These are phyloP conservation scores for Pyronema domesticum DNA, from an alignment of 495 filamentous ascomycete genomes.

Conservation along the genomic window DNA sequence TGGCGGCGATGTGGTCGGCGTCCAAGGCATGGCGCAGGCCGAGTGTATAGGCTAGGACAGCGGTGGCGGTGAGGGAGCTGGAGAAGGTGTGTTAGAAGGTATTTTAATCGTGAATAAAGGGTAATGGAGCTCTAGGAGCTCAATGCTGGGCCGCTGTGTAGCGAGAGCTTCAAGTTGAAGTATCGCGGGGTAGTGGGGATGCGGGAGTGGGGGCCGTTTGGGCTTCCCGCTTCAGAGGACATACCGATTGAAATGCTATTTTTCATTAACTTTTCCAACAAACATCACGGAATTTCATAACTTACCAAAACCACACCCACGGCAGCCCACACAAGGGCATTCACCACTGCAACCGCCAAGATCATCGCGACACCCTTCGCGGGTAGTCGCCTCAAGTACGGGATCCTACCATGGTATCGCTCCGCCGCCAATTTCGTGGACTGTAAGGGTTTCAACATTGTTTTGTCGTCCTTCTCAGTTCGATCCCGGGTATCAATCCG, in stretches of 20 bases:
- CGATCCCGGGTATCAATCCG: no score
- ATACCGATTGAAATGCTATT: conserved; percentile 26
- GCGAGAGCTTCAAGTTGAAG: background rate
- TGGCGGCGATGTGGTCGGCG: conserved; percentile 91
- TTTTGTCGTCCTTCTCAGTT: background rate
- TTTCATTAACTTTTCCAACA: background rate
- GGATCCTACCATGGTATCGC: conserved; percentile 30
- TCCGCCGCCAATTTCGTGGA: conserved; percentile 5
- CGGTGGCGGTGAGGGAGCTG: conserved; percentile 52
- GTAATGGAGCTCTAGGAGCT: conserved; percentile 7
- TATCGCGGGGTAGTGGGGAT: background rate
- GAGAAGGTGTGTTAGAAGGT: conserved; percentile 2
- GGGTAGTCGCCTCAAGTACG: conserved; percentile 30
- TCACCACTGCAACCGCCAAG: conserved; percentile 11
- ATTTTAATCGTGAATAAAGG: background rate
- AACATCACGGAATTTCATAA: background rate
- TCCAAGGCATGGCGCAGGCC: conserved; percentile 88
- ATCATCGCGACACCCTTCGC: conserved; percentile 15
- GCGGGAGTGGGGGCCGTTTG: background rate
- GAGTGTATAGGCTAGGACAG: conserved; percentile 71
- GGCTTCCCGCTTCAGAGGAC: background rate
- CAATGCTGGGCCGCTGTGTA: no score
- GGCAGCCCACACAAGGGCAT: conserved; percentile 20
- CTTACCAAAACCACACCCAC: conserved; percentile 20
- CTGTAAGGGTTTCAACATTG: no score